Evolutionary conservation across 2,329 filamentous ascomycete genomes (phyloP).

Genomic region (Dryadomyces sulphureus): DNA sequence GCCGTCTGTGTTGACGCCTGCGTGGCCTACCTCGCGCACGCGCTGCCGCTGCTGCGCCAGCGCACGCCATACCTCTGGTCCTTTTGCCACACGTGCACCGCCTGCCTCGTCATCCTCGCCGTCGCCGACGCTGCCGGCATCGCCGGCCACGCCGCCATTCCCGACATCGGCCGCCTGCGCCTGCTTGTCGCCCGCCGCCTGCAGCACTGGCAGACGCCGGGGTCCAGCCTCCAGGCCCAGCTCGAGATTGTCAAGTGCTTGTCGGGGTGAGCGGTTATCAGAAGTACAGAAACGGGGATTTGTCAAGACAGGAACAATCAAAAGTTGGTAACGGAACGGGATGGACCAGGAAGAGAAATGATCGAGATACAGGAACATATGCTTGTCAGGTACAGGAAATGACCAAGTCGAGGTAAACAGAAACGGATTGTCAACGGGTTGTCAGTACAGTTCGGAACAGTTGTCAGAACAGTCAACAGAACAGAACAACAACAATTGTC

Average conservation of each 20-base stretch:
- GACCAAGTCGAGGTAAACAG: no score
- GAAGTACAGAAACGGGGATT: background rate
- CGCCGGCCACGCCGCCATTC: background rate
- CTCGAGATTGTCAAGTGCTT: slow-evolving; percentile 9
- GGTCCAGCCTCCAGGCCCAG: slow-evolving; percentile 17
- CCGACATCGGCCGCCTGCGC: slow-evolving; percentile 16
- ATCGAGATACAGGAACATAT: no score
- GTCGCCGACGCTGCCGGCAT: slow-evolving; percentile 14
- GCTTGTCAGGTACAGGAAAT: no score
- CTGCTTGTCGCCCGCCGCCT: slow-evolving; percentile 16
- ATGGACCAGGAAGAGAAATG: no score
- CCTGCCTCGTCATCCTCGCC: slow-evolving; percentile 19
- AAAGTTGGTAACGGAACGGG: no score
- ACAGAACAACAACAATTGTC: no score
- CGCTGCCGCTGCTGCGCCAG: slow-evolving; percentile 19
- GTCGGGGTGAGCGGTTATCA: background rate
- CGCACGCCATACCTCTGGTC: slow-evolving; percentile 24
- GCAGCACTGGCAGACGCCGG: slow-evolving; percentile 17
- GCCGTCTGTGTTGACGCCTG: slow-evolving; percentile 21
- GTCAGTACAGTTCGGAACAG: no score
- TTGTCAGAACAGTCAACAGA: no score
- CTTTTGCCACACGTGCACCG: slow-evolving; percentile 20
- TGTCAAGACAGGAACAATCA: background rate
- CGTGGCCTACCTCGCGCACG: slow-evolving; percentile 20
- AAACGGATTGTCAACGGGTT: no score